Base-by-base conservation (phyloP, 2,329 filamentous ascomycete genomes). In the Botryosphaeria agaves region DNA sequence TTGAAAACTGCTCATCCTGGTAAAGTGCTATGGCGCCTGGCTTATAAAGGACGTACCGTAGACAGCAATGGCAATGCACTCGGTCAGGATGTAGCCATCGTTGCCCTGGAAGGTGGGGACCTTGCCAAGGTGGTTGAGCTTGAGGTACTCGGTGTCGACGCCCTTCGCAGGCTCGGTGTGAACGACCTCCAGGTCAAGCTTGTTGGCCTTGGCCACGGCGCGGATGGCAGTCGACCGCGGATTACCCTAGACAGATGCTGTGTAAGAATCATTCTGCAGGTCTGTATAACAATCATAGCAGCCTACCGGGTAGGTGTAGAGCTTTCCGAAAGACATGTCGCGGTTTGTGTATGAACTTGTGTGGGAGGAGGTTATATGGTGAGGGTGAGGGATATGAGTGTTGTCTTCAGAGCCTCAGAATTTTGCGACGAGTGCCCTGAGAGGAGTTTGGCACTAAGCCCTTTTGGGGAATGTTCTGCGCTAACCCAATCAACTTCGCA, bases 181-280 rank as follows among this genome's bases (percentile, higher is more conserved):
- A 45, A 89, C 77, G 43, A 85, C 60, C 62, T 94, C 83, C 47
- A 98, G 60, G 43, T 95, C 84, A 55, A 98, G 72, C 57, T 79
- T 76, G 65, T 95, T 95, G 66, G 83, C 84, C 77, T 98, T 95
- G 49, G 89, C 89, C 54, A 94, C 82, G 49, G 82, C 85, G 58
- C 77, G 73, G 61, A 93, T 80, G 57, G 76, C 76, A 52, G 78
- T 80, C 59, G 78, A 80, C 68, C 87, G 85, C 61, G 80, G 68
- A 72, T 94, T 93, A 56, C 69, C 72, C 85, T 94, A 53, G 30
- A 28, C 29, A 15, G 34, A 30, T 45, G 33, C 35, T 44, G 34
- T 31, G 32, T 44, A 46, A 40, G 35, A 46, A 37, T 44, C 41
- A 40, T 45, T 33, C 14, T 23, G 14, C 44, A 40, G 42, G 38